Percentiles rank a stretch among this genome's conserved stretches.
Conservation (phyloP, 179 eudicot species). For the Silene noctiflora region DNA sequence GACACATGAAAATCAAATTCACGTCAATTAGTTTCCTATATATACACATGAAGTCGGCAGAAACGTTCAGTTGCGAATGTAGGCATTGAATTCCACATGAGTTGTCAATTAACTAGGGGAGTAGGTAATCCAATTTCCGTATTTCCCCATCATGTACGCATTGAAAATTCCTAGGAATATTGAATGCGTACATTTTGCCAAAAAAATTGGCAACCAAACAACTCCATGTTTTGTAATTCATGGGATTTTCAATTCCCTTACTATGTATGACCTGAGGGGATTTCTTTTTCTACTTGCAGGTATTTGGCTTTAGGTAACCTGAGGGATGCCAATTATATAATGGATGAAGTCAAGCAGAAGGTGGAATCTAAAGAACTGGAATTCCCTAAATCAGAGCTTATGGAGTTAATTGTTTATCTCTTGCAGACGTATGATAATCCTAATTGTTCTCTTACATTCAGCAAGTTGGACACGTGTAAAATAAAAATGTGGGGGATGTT, state of each 20-base stretch:
- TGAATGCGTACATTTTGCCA: no score
- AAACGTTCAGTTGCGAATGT: no score
- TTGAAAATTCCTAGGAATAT: no score
- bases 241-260: not conserved
- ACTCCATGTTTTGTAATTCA: no score
- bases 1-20: no score
- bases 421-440: conserved; percentile 64
- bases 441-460: not conserved
- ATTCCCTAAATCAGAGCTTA: conserved; percentile 66
- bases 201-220: no score
- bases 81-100: no score
- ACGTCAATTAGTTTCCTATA: no score
- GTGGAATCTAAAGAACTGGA: conserved; percentile 48
- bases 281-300: conserved; percentile 38
- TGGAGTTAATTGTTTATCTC: conserved; percentile 66
- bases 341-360: conserved; percentile 78
- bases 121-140: no score
- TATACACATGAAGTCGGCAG: no score
- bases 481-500: not conserved
- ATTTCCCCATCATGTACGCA: no score
- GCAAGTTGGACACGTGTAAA: not conserved
- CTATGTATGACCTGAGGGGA: not conserved
- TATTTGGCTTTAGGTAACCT: conserved; percentile 77
- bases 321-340: conserved; percentile 76
- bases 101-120: no score